These are phyloP conservation scores for Kurtzmaniella quercitrusa DNA, from an alignment of 1,139 yeast genomes.

Conservation along the genomic window DNA sequence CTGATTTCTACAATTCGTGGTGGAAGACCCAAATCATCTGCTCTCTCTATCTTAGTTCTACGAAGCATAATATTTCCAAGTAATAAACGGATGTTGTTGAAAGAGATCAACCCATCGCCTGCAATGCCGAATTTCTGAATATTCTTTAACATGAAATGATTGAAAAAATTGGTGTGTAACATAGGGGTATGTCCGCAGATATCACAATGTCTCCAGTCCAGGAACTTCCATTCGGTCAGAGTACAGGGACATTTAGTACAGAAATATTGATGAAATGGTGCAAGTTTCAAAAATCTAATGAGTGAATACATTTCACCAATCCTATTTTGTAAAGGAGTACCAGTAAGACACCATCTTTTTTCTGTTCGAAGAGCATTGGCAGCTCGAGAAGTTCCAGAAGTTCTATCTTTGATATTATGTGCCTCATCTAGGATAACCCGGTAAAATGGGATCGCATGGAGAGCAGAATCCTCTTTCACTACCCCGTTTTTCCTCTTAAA, in stretches of 20 bases:
- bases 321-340: slow-evolving; percentile 93
- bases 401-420: slow-evolving; percentile 92
- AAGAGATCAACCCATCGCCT: slow-evolving; percentile 77
- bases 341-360: slow-evolving; percentile 87
- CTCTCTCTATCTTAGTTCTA: slow-evolving; percentile 91
- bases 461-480: slow-evolving; percentile 69
- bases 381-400: slow-evolving; percentile 89
- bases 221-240: slow-evolving; percentile 76
- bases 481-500: slow-evolving; percentile 66
- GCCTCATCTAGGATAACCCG: slow-evolving; percentile 96
- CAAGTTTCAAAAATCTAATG: slow-evolving; percentile 74
- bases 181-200: slow-evolving; percentile 86
- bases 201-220: slow-evolving; percentile 81
- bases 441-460: slow-evolving; percentile 75
- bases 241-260: slow-evolving; percentile 89
- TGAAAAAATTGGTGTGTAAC: slow-evolving; percentile 93
- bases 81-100: slow-evolving; percentile 68
- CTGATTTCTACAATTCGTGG: slow-evolving; percentile 90
- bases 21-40: slow-evolving; percentile 95
- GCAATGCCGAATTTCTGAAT: slow-evolving; percentile 80
- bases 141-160: slow-evolving; percentile 89
- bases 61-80: slow-evolving; percentile 82
- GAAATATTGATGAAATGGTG: slow-evolving; percentile 84
- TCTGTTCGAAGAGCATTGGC: slow-evolving; percentile 69
- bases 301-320: slow-evolving; percentile 95